Conservation (phyloP, 2,329 filamentous ascomycete genomes). For the Fusarium austroafricanum region DNA sequence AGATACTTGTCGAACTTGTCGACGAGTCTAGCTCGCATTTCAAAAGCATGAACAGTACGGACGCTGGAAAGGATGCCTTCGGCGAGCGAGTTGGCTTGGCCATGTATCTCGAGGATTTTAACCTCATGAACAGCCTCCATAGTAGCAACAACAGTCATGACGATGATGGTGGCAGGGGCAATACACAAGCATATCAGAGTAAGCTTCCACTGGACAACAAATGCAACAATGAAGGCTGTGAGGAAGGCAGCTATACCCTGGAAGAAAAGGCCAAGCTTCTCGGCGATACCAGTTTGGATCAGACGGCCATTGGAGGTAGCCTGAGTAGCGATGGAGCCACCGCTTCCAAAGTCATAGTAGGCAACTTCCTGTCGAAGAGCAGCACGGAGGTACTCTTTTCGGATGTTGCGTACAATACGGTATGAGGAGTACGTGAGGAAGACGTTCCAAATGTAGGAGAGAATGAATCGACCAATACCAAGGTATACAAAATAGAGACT, state of each 20-base stretch:
- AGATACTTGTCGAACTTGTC: conserved; percentile 55
- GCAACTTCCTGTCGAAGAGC: conserved; percentile 63
- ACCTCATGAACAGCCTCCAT: conserved; percentile 49
- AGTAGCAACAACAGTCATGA: conserved; percentile 50
- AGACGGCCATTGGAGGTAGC: conserved; percentile 55
- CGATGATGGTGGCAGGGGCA: conserved; percentile 47
- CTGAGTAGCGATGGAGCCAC: conserved; percentile 57
- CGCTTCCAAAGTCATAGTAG: conserved; percentile 58
- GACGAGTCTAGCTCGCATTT: conserved; percentile 53
- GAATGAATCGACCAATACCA: conserved; percentile 63
- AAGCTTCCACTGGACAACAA: conserved; percentile 57
- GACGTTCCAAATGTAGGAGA: conserved; percentile 60
- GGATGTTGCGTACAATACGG: conserved; percentile 60
- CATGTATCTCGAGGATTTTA: conserved; percentile 51
- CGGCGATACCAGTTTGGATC: conserved; percentile 55
- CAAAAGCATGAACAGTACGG: conserved; percentile 58
- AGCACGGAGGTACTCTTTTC: conserved; percentile 62
- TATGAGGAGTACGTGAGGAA: conserved; percentile 63
- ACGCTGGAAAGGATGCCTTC: conserved; percentile 54
- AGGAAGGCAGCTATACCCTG: conserved; percentile 55
- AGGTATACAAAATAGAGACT: conserved; percentile 70
- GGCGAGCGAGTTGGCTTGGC: conserved; percentile 51
- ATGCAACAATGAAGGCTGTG: conserved; percentile 54
- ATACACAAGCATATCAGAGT: conserved; percentile 56
- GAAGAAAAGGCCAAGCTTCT: conserved; percentile 55